Evolutionary conservation across 306 rosid species (phyloP), one percentile per base, ranked within the genome.

Genomic region (Alnus rubra): DNA sequence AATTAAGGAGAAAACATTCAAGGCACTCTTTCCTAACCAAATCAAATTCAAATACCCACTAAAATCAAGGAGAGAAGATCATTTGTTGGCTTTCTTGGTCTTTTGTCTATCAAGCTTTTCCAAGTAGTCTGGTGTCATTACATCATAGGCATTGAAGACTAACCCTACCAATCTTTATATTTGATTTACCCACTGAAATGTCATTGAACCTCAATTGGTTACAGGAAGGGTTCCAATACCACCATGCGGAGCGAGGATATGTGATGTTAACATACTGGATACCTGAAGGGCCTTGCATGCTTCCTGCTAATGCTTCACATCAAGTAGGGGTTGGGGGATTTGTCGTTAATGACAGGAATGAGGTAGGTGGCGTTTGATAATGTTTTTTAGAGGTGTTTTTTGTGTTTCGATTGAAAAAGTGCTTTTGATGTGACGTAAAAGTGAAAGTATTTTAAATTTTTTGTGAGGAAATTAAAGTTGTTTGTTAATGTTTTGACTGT

Each of bases 251-350:
- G 63, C 89, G 91, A 80, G 93, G 95, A 15, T 90, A 95, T 74
- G 85, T 95, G 85, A 95, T 95, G 99, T 79, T 95, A 82, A 95
- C 99, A 28, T 89, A 85, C 76, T 95, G 99, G 99, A 88, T 95
- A 77, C 98, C 98, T 1, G 96, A 92, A 15, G 98, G 95, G 69
- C 99, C 96, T 70, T 87, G 89, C 83, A 84, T 92, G 98, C 97
- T 95, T 83, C 99, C 99, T 37, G 87, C 88, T 6, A 95, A 95
- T 78, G 99, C 99, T 4, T 91, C 99, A 18, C 99, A 95, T 79
- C 97, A 87, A 88, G 99, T 95, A 42, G 99, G 99, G 79, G 85
- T 95, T 62, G 99, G 99, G 16, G 98, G 99, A 80, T 92, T 95
- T 54, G 97, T 93, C 65, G 71, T 92, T 88, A 95, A 90, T 54